phyloP scores from a whole-genome alignment of 2,329 filamentous ascomycete species.

The Colletotrichum melonis region DNA sequence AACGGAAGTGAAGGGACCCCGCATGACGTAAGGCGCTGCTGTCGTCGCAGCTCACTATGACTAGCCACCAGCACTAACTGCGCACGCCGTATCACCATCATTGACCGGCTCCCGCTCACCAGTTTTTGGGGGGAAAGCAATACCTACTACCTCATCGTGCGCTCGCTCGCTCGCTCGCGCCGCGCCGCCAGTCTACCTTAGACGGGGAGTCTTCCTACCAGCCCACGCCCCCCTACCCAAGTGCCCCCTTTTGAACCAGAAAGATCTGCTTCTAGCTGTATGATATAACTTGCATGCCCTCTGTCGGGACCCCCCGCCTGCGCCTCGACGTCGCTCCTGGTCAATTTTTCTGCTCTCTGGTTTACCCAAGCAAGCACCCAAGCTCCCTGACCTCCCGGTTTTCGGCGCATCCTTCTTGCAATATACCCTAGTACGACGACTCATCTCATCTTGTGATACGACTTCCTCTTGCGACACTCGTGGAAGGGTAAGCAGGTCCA shows the following conservation, averaged over 20 bases:
- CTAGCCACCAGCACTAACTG: conserved; percentile 16
- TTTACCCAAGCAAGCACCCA: background rate
- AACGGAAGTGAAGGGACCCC: conserved; percentile 22
- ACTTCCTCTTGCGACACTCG: background rate
- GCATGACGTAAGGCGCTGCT: conserved; percentile 31
- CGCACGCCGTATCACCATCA: conserved; percentile 8
- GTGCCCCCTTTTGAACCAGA: background rate
- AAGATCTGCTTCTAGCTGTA: background rate
- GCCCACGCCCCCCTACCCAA: background rate
- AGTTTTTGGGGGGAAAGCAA: background rate
- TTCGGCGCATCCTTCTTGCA: background rate
- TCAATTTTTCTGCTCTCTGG: background rate
- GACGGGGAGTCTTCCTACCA: no score
- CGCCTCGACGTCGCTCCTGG: background rate
- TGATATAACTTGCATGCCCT: conserved; percentile 10
- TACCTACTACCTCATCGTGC: conserved; percentile 21
- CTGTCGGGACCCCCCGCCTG: background rate
- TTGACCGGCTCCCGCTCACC: conserved; percentile 13
- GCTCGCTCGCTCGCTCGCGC: background rate
- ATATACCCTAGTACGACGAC: background rate
- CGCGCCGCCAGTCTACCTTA: background rate
- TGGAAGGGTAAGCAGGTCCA: background rate
- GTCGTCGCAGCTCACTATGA: conserved; percentile 23
- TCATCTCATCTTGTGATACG: background rate
- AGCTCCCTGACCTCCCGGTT: background rate